Conservation (phyloP, 176 grass and related monocot species). For the Cocos nucifera region DNA sequence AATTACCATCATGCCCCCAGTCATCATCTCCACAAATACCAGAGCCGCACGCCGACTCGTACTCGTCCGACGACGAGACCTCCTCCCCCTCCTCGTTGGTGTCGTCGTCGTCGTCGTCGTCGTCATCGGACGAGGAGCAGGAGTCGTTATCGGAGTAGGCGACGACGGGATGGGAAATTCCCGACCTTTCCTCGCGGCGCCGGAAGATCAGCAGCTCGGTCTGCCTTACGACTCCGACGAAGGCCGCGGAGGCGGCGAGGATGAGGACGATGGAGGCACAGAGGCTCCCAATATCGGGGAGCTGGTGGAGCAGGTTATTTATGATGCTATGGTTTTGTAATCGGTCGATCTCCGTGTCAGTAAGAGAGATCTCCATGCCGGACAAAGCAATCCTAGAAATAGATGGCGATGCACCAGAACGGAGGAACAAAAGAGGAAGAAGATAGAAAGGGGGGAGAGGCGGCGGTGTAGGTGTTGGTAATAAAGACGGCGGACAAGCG, state of each 20-base stretch:
- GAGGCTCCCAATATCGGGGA: neutral
- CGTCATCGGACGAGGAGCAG: neutral
- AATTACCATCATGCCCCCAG: neutral
- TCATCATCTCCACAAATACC: neutral
- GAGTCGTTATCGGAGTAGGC: neutral
- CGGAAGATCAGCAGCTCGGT: neutral
- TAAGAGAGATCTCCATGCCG: neutral
- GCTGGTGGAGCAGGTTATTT: neutral
- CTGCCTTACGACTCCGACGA: neutral
- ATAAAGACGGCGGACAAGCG: neutral
- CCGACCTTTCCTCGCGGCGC: neutral
- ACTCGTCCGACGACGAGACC: neutral
- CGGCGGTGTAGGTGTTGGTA: too few species aligned
- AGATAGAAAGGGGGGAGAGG: too few species aligned
- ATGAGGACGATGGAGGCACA: constrained; percentile 8
- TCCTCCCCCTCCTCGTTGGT: neutral
- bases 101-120: neutral
- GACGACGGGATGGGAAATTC: neutral
- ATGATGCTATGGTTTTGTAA: neutral
- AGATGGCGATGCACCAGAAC: too few species aligned
- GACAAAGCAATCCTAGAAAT: neutral
- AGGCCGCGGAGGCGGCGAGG: constrained; percentile 9
- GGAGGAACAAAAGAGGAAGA: too few species aligned
- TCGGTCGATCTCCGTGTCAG: neutral
- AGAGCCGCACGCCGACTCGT: neutral